A percentile compares a stretch with the other conserved stretches of the same genome.
These are phyloP conservation scores for Aspergillus glaucus DNA, from an alignment of 2,329 filamentous ascomycete species.

Conservation along the genomic window DNA sequence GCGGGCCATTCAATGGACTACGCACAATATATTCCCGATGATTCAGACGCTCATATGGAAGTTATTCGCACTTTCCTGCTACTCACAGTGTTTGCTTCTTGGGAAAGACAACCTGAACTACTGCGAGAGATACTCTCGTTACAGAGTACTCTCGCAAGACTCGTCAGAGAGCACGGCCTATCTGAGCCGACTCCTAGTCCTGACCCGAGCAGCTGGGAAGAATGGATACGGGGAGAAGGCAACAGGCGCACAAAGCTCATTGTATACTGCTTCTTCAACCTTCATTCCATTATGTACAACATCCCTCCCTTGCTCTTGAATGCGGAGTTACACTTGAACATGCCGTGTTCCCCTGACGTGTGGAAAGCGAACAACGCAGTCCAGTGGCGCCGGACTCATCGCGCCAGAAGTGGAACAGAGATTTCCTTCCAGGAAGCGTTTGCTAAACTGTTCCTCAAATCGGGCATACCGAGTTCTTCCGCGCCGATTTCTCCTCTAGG, in stretches of 20 bases:
- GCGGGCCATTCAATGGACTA: slow-evolving; percentile 23
- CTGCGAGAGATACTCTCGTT: slow-evolving; percentile 53
- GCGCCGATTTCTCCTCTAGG: slow-evolving; percentile 44
- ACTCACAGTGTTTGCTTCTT: slow-evolving; percentile 55
- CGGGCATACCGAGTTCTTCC: slow-evolving; percentile 27
- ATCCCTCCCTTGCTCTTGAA: slow-evolving; percentile 54
- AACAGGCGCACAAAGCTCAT: slow-evolving; percentile 51
- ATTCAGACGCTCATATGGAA: slow-evolving; percentile 44
- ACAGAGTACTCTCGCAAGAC: slow-evolving; percentile 50
- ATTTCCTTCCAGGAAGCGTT: slow-evolving; percentile 42
- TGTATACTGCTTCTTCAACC: slow-evolving; percentile 53
- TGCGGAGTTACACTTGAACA: slow-evolving; percentile 47
- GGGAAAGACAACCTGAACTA: slow-evolving; percentile 53
- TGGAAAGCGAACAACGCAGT: slow-evolving; percentile 49
- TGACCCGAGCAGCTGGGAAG: slow-evolving; percentile 46
- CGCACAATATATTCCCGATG: slow-evolving; percentile 31
- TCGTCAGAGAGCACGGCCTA: slow-evolving; percentile 51
- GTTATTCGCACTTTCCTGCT: slow-evolving; percentile 46
- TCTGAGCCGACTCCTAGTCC: slow-evolving; percentile 23
- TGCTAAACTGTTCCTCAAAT: slow-evolving; percentile 38
- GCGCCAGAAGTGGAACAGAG: slow-evolving; percentile 27
- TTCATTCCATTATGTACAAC: slow-evolving; percentile 58
- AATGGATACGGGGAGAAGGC: slow-evolving; percentile 50
- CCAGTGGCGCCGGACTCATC: slow-evolving; percentile 43
- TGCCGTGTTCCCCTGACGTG: slow-evolving; percentile 50